Base-by-base conservation (phyloP, 192 early-diverging fungal genomes). In the Dissophora ornata region DNA sequence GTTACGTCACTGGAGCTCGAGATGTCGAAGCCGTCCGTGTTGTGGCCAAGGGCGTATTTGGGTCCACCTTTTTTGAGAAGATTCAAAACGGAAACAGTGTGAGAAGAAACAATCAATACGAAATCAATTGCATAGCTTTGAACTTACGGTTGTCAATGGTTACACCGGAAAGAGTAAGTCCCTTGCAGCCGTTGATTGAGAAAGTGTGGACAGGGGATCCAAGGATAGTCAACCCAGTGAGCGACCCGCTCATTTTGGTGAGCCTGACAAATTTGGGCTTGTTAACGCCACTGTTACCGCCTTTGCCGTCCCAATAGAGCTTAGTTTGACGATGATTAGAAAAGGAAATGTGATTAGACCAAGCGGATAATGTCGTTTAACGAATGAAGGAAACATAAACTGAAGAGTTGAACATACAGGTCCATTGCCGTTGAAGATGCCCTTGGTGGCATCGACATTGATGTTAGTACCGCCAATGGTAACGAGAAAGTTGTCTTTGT, bases 121-220 rank as follows among this genome's bases (percentile, higher is more conserved):
- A 10, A 58, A 63, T 19, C 25, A 52, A 52, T 16, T 44, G 47
- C 40, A 22, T 6, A 4, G 62, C 47, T 15, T 62, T 16, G 22
- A 52, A 59, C 53, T 67, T 79, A 64, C 81, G 80, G 41, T 80
- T 63, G 46, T 83, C 82, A 26, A 84, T 62, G 40, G 58, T 83
- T 26, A 83, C 53, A 41, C 52, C 28, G 24, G 36, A 47, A 40
- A 83, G 53, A 33, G 60, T 54, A 60, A 81, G 53, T 42, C 57
- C 75, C 29, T 80, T 28, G 49, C 65, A 80, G 30, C 56, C 44
- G 22, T 54, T 61, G 73, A 83, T 30, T 19, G 77, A 49, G 26
- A 84, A 84, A 19, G 69, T 64, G 30, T 83, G 81, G n/a, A 83
- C 81, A 45, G 82, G 82, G 3, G n/a, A n/a, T n/a, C n/a, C n/a